These are phyloP conservation scores for Leucocoprinus sp. DNA, from an alignment of 768 basidiomycete genomes.

Conservation along the genomic window DNA sequence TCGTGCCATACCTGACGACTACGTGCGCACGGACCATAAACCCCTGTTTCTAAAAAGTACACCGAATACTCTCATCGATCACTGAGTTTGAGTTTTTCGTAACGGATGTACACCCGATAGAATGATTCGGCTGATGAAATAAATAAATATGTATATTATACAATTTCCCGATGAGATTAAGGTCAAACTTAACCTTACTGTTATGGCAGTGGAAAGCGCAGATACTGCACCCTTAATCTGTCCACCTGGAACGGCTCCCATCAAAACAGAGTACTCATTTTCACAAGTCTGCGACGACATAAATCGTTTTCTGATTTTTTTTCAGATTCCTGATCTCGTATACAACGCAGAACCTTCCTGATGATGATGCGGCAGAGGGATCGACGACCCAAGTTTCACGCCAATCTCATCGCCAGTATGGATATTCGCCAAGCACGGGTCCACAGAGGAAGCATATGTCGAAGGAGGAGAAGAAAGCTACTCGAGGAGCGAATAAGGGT, in stretches of 20 bases:
- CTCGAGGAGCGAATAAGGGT: slow-evolving; percentile 77
- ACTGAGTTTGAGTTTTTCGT: too few relatives aligned
- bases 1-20: too few relatives aligned
- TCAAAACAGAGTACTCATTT: slow-evolving; percentile 28
- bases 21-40: too few relatives aligned
- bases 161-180: neutral
- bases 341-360: slow-evolving; percentile 19
- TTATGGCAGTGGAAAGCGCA: neutral
- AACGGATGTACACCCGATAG: too few relatives aligned
- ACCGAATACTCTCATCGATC: too few relatives aligned
- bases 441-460: slow-evolving; percentile 30
- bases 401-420: slow-evolving; percentile 14
- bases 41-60: too few relatives aligned
- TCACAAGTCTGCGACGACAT: neutral
- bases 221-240: neutral
- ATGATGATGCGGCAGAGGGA: slow-evolving; percentile 55
- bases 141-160: neutral
- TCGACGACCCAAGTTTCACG: slow-evolving; percentile 31
- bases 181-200: neutral
- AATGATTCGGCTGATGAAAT: neutral
- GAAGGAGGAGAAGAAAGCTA: slow-evolving; percentile 65
- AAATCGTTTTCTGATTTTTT: neutral
- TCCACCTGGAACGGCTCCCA: slow-evolving; percentile 28
- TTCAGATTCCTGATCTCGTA: slow-evolving; percentile 26
- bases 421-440: slow-evolving; percentile 15